phyloP scores from a whole-genome alignment of 257 asterid species.

The Apocynum venetum region DNA sequence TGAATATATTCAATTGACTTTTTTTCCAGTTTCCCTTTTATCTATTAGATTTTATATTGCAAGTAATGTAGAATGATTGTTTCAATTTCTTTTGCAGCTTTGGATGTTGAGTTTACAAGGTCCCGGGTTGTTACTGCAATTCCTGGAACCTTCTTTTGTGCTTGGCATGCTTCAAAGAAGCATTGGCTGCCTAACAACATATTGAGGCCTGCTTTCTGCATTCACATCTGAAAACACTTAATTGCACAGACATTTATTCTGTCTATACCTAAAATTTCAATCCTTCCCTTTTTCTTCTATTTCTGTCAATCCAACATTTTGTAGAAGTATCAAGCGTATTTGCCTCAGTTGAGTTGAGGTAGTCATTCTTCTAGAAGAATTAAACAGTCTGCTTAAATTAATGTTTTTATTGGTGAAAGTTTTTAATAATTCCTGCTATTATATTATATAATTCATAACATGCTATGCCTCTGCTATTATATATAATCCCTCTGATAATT shows the following conservation, averaged over 20 bases:
- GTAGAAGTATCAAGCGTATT: not conserved
- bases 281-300: not conserved
- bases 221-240: conserved; percentile 51
- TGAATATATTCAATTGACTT: not conserved
- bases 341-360: not conserved
- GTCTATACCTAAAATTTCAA: not conserved
- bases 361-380: not conserved
- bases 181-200: conserved; percentile 98
- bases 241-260: not conserved
- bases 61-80: conserved; percentile 12
- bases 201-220: conserved; percentile 93
- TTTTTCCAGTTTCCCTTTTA: not conserved
- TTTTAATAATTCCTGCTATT: too few relatives aligned
- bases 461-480: too few relatives aligned
- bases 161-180: conserved; percentile 92
- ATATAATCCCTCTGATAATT: too few relatives aligned
- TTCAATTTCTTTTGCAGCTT: conserved; percentile 51
- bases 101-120: conserved; percentile 85
- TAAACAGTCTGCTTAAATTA: not conserved
- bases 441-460: too few relatives aligned
- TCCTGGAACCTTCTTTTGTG: conserved; percentile 95
- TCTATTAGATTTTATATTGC: conserved; percentile 15
- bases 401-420: not conserved
- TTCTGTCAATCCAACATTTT: not conserved
- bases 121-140: conserved; percentile 81